These are phyloP conservation scores for Leptodontidium sp. DNA, from an alignment of 2,329 filamentous ascomycete species.

Conservation along the genomic window DNA sequence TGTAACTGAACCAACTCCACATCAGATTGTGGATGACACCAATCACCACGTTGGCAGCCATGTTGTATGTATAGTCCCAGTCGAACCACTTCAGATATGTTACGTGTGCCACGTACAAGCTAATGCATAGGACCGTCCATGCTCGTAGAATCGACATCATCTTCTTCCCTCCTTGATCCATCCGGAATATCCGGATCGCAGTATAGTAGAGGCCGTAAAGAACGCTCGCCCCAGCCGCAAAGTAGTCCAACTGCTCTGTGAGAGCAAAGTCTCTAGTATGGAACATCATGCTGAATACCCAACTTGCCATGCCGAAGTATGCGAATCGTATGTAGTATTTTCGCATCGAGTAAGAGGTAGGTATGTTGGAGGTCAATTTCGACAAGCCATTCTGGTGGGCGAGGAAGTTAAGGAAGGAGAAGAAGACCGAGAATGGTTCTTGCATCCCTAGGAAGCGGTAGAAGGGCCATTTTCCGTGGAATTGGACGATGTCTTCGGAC, in stretches of 20 bases:
- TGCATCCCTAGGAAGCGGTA: conserved; percentile 89
- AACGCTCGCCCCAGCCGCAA: conserved; percentile 88
- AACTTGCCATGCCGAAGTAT: conserved; percentile 81
- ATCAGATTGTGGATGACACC: conserved; percentile 83
- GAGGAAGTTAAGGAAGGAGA: conserved; percentile 89
- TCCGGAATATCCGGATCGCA: conserved; percentile 80
- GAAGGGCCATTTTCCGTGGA: conserved; percentile 99
- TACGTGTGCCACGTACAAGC: conserved; percentile 79
- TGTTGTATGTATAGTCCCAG: conserved; percentile 98
- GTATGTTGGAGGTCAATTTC: conserved; percentile 74
- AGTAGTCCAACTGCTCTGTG: conserved; percentile 97
- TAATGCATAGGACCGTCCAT: conserved; percentile 79
- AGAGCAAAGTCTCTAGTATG: conserved; percentile 85
- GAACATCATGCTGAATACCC: conserved; percentile 90
- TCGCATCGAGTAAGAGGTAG: conserved; percentile 76
- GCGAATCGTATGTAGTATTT: conserved; percentile 84
- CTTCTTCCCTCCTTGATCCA: conserved; percentile 66
- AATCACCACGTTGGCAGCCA: conserved; percentile 88
- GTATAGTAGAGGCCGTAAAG: conserved; percentile 92
- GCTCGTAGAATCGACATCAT: conserved; percentile 61
- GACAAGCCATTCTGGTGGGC: conserved; percentile 82
- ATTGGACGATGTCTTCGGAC: conserved; percentile 80
- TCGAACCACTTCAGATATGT: conserved; percentile 83
- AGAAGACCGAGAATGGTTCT: conserved; percentile 92
- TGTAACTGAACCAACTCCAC: conserved; percentile 86